phyloP scores from a whole-genome alignment of 257 asterid species.

The Plectranthus barbatus region DNA sequence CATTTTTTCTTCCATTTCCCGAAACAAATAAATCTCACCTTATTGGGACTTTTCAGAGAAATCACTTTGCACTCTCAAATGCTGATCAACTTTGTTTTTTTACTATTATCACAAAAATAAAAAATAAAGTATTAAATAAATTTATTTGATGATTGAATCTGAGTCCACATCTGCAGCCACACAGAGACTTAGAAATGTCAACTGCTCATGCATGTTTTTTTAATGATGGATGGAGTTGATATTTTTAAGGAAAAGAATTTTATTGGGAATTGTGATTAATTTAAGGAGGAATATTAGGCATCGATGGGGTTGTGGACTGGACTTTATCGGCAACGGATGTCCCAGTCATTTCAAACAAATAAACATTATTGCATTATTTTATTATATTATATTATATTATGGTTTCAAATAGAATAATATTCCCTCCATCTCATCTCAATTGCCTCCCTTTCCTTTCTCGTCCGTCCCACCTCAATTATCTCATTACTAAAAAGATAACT shows the following conservation, averaged over 20 bases:
- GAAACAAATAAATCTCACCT: no score
- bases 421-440: no score
- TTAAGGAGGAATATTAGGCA: constrained; percentile 2
- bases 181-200: constrained; percentile 34
- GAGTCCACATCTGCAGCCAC: constrained; percentile 15
- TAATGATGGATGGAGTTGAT: constrained; percentile 26
- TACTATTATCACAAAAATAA: no score
- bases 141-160: constrained; percentile 5
- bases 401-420: not conserved
- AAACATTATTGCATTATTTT: not conserved
- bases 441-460: no score
- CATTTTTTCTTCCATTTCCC: no score
- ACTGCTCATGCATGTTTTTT: constrained; percentile 18
- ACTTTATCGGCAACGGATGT: constrained; percentile 30
- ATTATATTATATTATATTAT: not conserved
- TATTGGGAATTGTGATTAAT: not conserved
- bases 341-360: constrained; percentile 2
- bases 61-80: no score
- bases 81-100: no score
- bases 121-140: no score
- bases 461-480: no score
- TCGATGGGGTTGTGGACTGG: constrained; percentile 29
- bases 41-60: no score
- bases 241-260: not conserved
- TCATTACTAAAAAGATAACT: no score